These are phyloP conservation scores for Pisolithus microcarpus DNA, from an alignment of 768 basidiomycete species.

Conservation along the genomic window DNA sequence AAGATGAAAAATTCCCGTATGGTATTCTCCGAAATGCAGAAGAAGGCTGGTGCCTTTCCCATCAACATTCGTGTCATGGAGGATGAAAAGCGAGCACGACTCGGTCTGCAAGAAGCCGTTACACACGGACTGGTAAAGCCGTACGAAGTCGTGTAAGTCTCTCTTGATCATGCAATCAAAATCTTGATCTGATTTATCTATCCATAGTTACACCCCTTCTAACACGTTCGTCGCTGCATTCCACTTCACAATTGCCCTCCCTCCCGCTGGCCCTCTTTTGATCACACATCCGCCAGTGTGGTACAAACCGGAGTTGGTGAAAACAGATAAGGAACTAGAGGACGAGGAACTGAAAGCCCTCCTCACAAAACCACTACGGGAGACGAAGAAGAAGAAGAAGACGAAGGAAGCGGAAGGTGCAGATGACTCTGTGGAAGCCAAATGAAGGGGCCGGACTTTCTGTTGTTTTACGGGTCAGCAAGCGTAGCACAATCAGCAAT, in stretches of 20 bases:
- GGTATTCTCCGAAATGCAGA: slow-evolving; percentile 96
- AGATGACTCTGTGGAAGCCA: slow-evolving; percentile 25
- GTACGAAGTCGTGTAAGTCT: slow-evolving; percentile 84
- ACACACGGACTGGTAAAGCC: slow-evolving; percentile 91
- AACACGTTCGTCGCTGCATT: slow-evolving; percentile 88
- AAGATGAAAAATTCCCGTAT: slow-evolving; percentile 97
- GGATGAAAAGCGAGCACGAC: slow-evolving; percentile 91
- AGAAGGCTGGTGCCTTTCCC: slow-evolving; percentile 96
- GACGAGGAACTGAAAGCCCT: slow-evolving; percentile 81
- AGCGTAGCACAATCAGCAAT: slow-evolving; percentile 13
- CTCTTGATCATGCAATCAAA: background rate
- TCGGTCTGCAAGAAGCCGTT: slow-evolving; percentile 94
- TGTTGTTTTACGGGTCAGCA: slow-evolving; percentile 9
- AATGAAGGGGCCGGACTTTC: slow-evolving; percentile 14
- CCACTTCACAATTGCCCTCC: slow-evolving; percentile 94
- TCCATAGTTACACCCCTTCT: slow-evolving; percentile 65
- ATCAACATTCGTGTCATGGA: slow-evolving; percentile 93
- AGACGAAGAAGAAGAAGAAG: slow-evolving; percentile 88
- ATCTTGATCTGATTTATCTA: background rate
- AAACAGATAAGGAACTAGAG: slow-evolving; percentile 82
- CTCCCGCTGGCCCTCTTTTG: slow-evolving; percentile 80
- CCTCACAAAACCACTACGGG: slow-evolving; percentile 72
- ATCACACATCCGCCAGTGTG: slow-evolving; percentile 85
- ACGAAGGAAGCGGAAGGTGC: slow-evolving; percentile 52
- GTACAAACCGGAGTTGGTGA: slow-evolving; percentile 90